Conservation (phyloP, 1,139 yeast genomes). For the Candida sp. region DNA sequence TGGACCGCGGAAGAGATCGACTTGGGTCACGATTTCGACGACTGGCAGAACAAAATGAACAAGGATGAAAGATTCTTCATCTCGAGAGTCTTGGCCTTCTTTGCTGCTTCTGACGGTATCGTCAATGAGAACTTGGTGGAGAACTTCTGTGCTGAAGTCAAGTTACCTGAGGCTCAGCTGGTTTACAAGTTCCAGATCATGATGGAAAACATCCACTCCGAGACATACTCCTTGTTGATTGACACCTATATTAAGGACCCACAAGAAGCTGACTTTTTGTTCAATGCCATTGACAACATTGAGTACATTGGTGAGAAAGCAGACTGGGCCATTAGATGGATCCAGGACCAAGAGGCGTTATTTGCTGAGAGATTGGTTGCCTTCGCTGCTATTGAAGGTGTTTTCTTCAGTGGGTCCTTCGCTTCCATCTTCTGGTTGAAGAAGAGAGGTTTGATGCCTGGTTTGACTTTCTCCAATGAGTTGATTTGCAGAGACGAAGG, state of each 20-base stretch:
- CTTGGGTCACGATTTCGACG: slow-evolving; percentile 85
- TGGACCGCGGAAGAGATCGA: slow-evolving; percentile 99
- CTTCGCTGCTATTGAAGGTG: slow-evolving; percentile 99
- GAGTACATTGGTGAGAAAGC: slow-evolving; percentile 97
- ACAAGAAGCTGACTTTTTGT: slow-evolving; percentile 83
- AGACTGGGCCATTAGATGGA: slow-evolving; percentile 99
- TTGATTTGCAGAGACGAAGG: slow-evolving; percentile 99
- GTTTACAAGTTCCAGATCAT: slow-evolving; percentile 99
- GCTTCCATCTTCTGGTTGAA: slow-evolving; percentile 98
- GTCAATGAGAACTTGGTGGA: slow-evolving; percentile 97
- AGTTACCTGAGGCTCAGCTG: slow-evolving; percentile 97
- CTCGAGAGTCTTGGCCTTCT: slow-evolving; percentile 92
- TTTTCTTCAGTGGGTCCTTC: slow-evolving; percentile 96
- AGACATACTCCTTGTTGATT: slow-evolving; percentile 92
- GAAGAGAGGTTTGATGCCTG: slow-evolving; percentile 99
- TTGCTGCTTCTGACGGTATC: slow-evolving; percentile 98
- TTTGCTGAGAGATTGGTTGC: slow-evolving; percentile 97
- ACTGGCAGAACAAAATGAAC: slow-evolving; percentile 86
- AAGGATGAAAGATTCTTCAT: slow-evolving; percentile 92
- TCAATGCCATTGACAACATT: slow-evolving; percentile 93
- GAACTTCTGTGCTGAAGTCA: slow-evolving; percentile 97
- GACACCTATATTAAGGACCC: slow-evolving; percentile 97
- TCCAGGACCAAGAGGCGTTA: slow-evolving; percentile 81
- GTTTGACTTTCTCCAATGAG: slow-evolving; percentile 95
- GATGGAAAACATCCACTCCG: slow-evolving; percentile 99